These are phyloP conservation scores for Ulota crispa DNA, from an alignment of 225 moss, liverwort and hornwort genomes.

Conservation along the genomic window DNA sequence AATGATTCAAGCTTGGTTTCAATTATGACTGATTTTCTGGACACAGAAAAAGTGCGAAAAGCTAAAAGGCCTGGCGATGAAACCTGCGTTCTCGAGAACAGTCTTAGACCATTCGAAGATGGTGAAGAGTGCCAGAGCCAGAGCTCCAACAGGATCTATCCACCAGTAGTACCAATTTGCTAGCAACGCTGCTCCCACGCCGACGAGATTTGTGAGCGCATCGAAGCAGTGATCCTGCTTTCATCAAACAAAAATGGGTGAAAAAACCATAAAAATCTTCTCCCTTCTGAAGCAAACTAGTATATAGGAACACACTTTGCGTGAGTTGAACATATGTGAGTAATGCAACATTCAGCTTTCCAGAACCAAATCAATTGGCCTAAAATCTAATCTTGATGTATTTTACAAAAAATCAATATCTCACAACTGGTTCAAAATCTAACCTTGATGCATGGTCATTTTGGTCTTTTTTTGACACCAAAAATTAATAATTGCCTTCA, in stretches of 20 bases:
- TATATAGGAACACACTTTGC: no score
- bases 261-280: no score
- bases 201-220: constrained; percentile 69
- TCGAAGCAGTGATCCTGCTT: constrained; percentile 79
- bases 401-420: no score
- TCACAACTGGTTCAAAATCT: no score
- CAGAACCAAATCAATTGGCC: no score
- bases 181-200: constrained; percentile 74
- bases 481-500: no score
- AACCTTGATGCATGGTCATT: no score
- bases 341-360: no score
- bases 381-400: no score
- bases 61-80: neutral
- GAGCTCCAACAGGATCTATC: constrained; percentile 88
- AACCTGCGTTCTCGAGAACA: constrained; percentile 80
- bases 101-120: constrained; percentile 85
- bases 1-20: constrained; percentile 2
- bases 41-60: neutral
- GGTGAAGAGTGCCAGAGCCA: constrained; percentile 74
- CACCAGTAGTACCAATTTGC: constrained; percentile 74
- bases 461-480: no score
- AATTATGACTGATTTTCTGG: neutral
- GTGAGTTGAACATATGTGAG: no score
- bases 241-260: neutral
- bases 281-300: no score